These are phyloP conservation scores for Cylindrodendrum hubeiense DNA, from an alignment of 2,329 filamentous ascomycete genomes.

Conservation along the genomic window DNA sequence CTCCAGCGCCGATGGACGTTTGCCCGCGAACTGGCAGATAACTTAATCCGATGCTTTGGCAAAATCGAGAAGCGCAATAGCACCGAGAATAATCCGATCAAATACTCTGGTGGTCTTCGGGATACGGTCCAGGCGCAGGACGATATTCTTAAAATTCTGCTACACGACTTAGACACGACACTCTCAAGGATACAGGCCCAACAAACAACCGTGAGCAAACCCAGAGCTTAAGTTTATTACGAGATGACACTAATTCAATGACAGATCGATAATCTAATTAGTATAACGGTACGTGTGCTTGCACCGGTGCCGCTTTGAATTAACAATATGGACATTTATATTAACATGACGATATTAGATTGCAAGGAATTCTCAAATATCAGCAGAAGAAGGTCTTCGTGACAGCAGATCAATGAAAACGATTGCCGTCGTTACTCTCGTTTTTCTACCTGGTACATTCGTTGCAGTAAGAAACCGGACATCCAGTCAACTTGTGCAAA, in stretches of 20 bases:
- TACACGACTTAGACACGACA: neutral
- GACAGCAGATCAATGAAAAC: conserved; percentile 6
- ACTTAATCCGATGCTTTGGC: neutral
- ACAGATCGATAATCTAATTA: conserved; percentile 1
- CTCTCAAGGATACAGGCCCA: neutral
- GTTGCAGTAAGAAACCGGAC: neutral
- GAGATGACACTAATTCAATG: neutral
- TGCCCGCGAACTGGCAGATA: neutral
- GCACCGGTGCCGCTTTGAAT: neutral
- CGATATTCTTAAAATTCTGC: neutral
- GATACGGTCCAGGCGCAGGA: neutral
- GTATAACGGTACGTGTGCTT: neutral
- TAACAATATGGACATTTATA: neutral
- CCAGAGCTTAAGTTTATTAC: neutral
- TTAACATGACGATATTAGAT: neutral
- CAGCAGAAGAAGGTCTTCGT: neutral
- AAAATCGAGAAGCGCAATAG: neutral
- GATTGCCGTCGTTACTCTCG: neutral
- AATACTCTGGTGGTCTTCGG: neutral
- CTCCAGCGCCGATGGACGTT: conserved; percentile 4
- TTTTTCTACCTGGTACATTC: neutral
- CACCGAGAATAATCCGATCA: neutral
- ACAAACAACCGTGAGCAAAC: neutral
- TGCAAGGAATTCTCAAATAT: neutral
- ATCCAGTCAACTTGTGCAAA: neutral